These are phyloP conservation scores for Aspergillus hiratsukae DNA, from an alignment of 2,329 filamentous ascomycete genomes.

Conservation along the genomic window DNA sequence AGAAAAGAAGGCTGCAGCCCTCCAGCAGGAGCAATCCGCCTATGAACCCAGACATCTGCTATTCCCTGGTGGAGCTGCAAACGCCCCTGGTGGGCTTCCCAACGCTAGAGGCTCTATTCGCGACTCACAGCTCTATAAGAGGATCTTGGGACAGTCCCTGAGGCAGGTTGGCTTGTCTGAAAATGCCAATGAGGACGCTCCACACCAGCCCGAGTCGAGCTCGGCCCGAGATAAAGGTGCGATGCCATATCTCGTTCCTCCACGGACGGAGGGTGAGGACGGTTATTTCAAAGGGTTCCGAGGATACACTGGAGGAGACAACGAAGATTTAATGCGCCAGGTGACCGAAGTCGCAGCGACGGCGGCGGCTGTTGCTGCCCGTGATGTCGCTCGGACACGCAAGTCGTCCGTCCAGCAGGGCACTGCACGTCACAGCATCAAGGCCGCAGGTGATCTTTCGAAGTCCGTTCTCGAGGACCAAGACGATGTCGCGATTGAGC, in stretches of 20 bases:
- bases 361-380: constrained; percentile 78
- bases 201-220: constrained; percentile 24
- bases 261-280: constrained; percentile 53
- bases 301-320: constrained; percentile 77
- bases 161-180: constrained; percentile 71
- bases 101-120: constrained; percentile 65
- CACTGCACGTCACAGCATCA: constrained; percentile 28
- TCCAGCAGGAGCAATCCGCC: constrained; percentile 25
- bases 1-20: constrained; percentile 59
- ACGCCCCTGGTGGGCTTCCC: constrained; percentile 37
- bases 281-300: constrained; percentile 38
- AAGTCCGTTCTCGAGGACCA: constrained; percentile 40
- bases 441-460: constrained; percentile 32
- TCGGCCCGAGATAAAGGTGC: constrained; percentile 18
- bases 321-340: constrained; percentile 73
- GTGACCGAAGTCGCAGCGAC: constrained; percentile 93
- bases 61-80: constrained; percentile 26
- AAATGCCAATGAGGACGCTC: constrained; percentile 40
- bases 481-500: constrained; percentile 45
- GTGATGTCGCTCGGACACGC: constrained; percentile 61
- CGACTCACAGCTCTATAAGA: constrained; percentile 85
- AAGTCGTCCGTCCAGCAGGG: constrained; percentile 44
- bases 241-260: constrained; percentile 72
- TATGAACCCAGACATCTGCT: constrained; percentile 34
- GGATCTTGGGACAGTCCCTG: constrained; percentile 84